Evolutionary conservation across 2,329 filamentous ascomycete genomes (phyloP).

Genomic region (Fusarium miscanthi): DNA sequence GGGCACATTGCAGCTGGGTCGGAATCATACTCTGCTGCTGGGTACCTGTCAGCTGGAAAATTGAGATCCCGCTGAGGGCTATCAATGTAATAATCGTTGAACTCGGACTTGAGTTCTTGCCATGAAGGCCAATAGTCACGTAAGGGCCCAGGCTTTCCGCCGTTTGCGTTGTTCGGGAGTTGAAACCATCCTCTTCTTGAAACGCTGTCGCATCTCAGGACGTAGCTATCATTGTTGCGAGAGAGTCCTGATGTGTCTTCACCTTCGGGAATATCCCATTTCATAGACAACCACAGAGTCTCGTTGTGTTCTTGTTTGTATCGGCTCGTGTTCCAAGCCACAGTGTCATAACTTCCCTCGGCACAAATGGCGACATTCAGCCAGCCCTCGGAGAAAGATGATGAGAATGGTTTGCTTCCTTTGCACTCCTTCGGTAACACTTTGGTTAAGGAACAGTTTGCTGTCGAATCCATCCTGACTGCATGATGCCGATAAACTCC

Average conservation of each 20-base stretch:
- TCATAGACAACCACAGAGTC: slow-evolving; percentile 4
- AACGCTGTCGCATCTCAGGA: slow-evolving; percentile 10
- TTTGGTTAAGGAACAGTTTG: background rate
- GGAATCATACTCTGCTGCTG: background rate
- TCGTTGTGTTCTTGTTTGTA: slow-evolving; percentile 23
- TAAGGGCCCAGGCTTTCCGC: background rate
- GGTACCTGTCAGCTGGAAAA: background rate
- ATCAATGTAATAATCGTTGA: background rate
- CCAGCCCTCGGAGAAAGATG: background rate
- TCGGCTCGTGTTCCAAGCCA: slow-evolving; percentile 7
- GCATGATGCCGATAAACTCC: slow-evolving; percentile 13
- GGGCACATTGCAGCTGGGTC: background rate
- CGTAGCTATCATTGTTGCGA: background rate
- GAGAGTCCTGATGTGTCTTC: background rate
- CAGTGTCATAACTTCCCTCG: slow-evolving; percentile 1
- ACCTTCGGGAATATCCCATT: background rate
- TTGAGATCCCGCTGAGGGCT: accelerated
- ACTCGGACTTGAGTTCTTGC: background rate
- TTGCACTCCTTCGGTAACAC: background rate
- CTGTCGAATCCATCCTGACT: slow-evolving; percentile 18
- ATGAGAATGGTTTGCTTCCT: background rate
- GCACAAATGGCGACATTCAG: background rate
- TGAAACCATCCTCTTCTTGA: slow-evolving; percentile 33
- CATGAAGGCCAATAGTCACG: slow-evolving; percentile 6
- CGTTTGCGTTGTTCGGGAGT: slow-evolving; percentile 17